phyloP scores from a whole-genome alignment of 768 basidiomycete species.

The Mycena vitilis region DNA sequence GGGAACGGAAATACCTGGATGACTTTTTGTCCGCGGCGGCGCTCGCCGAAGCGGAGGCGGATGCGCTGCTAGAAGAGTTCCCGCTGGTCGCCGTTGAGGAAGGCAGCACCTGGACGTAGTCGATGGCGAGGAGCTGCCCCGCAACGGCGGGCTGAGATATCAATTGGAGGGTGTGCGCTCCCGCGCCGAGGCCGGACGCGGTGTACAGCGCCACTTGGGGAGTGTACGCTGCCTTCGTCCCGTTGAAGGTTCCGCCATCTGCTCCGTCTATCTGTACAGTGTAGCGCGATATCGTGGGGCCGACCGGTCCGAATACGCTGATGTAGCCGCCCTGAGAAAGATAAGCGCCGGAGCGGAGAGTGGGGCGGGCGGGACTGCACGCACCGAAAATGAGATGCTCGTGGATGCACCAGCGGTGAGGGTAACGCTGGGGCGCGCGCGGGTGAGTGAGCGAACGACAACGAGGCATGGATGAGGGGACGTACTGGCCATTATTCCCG shows the following conservation, averaged over 20 bases:
- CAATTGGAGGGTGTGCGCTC: constrained; percentile 39
- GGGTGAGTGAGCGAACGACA: background rate
- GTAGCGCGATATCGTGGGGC: constrained; percentile 28
- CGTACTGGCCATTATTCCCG: constrained; percentile 33
- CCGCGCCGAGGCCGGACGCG: constrained; percentile 28
- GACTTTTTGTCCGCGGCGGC: background rate
- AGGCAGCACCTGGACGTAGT: constrained; percentile 23
- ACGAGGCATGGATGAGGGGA: background rate
- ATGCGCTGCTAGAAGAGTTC: background rate
- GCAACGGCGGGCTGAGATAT: constrained; percentile 18
- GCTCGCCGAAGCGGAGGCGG: background rate
- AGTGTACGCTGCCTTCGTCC: constrained; percentile 28
- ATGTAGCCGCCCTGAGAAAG: constrained; percentile 22
- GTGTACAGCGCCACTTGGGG: constrained; percentile 29
- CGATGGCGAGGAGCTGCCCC: constrained; percentile 30
- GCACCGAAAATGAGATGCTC: constrained; percentile 18
- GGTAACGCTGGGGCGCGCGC: constrained; percentile 10
- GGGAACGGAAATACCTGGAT: constrained; percentile 1
- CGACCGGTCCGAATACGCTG: constrained; percentile 24
- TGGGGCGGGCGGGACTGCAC: background rate
- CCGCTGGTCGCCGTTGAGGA: background rate
- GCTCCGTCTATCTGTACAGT: constrained; percentile 22
- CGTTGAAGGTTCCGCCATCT: constrained; percentile 24
- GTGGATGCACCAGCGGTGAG: constrained; percentile 15
- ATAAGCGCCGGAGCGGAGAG: background rate